Base-by-base conservation (phyloP, 768 basidiomycete species). In the Leccinum obscurum region DNA sequence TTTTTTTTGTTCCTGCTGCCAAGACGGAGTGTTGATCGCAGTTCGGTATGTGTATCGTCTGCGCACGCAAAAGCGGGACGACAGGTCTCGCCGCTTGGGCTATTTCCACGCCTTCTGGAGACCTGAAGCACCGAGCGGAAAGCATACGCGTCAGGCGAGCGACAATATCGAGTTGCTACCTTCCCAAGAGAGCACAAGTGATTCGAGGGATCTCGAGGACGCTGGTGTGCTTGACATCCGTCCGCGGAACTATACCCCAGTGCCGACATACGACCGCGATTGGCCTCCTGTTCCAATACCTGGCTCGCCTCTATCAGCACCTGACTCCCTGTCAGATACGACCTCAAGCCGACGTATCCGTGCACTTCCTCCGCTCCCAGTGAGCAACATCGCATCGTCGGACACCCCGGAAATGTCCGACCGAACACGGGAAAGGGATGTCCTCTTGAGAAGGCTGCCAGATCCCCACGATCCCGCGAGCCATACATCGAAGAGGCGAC, bases 31-130 rank as follows among this genome's bases (percentile, higher is more conserved):
- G 4, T 63, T 86, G 54, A 77, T 85, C 52, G 78, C 80, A 4
- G 79, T 82, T 14, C 80, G 84, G 8, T 86, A 86, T 66, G 70
- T 83, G 39, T 80, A 82, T 62, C 80, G 79, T 63, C 69, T 87
- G 15, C 76, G 80, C 56, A 71, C 66, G n/a, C 80, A 85, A 66
- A 85, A 86, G 70, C 72, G 77, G 20, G 75, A 68, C 44, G 70
- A 73, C 26, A 77, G 79, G 44, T 72, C 68, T 14, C 68, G 68
- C 30, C 70, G 70, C 20, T 46, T 74, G 55, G 74, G 70, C n/a
- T 74, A 67, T 35, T 75, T 72, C 34, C 74, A 74, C 13, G 67
- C 72, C 7, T 37, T 74, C 37, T 60, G 70, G 30, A 32, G 28
- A 17, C 74, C 68, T 2, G 54, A 59, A 2, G 44, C 59, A 39